These are phyloP conservation scores for Alternaria atra DNA, from an alignment of 2,329 filamentous ascomycete genomes.

Conservation along the genomic window DNA sequence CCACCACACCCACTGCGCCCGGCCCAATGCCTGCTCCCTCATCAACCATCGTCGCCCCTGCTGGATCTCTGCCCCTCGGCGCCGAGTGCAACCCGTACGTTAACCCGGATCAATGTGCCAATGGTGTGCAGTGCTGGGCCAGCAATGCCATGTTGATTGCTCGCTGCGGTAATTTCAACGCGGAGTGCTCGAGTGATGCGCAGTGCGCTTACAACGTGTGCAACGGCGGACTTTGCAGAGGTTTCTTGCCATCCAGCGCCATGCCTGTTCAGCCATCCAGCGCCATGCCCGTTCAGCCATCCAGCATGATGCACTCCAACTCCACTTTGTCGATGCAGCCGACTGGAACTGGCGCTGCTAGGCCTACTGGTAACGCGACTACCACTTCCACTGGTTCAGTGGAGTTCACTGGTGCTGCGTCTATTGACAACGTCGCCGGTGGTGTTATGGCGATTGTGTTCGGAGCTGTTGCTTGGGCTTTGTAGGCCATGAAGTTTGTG, in stretches of 20 bases:
- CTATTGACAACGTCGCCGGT: slow-evolving; percentile 11
- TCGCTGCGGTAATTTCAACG: slow-evolving; percentile 31
- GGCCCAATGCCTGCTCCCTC: slow-evolving; percentile 18
- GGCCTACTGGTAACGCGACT: slow-evolving; percentile 9
- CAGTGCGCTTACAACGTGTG: slow-evolving; percentile 30
- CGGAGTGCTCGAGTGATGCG: slow-evolving; percentile 18
- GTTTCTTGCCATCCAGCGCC: slow-evolving; percentile 14
- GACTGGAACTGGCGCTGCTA: slow-evolving; percentile 11
- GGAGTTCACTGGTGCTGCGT: slow-evolving; percentile 30
- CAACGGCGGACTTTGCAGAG: slow-evolving; percentile 28
- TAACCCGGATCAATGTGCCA: slow-evolving; percentile 18
- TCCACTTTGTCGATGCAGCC: slow-evolving; percentile 12
- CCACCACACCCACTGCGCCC: slow-evolving; percentile 1
- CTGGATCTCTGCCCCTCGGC: slow-evolving; percentile 27
- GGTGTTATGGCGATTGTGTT: slow-evolving; percentile 22
- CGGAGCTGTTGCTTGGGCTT: slow-evolving; percentile 22
- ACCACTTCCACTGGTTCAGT: background rate
- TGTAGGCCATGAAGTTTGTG: slow-evolving; percentile 7
- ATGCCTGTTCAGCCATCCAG: background rate
- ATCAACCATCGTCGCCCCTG: slow-evolving; percentile 20
- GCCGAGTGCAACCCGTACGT: slow-evolving; percentile 24
- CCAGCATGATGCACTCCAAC: slow-evolving; percentile 14
- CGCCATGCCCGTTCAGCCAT: background rate
- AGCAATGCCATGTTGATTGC: slow-evolving; percentile 23
- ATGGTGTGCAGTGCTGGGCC: slow-evolving; percentile 25